These are phyloP conservation scores for Pseudopyricularia javanii DNA, from an alignment of 2,329 filamentous ascomycete genomes.

Conservation along the genomic window DNA sequence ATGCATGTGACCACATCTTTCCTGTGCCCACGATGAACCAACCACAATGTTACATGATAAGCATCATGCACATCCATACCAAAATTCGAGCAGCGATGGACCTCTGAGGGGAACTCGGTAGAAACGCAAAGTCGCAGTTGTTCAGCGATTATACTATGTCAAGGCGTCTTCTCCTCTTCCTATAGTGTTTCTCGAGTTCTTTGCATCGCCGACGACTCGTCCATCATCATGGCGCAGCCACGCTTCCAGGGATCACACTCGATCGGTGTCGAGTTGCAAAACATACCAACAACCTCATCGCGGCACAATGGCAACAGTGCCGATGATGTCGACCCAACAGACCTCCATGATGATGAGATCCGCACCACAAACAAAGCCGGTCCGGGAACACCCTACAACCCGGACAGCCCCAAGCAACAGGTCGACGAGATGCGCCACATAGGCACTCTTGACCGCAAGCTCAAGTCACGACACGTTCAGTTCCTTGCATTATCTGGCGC, in stretches of 20 bases:
- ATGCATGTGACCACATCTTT: too few relatives aligned
- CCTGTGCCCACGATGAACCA: neutral
- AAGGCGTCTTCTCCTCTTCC: too few relatives aligned
- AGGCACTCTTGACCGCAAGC: slow-evolving; percentile 4
- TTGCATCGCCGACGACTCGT: neutral
- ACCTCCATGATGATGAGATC: neutral
- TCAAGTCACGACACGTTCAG: slow-evolving; percentile 32
- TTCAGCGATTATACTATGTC: too few relatives aligned
- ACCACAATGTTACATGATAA: neutral
- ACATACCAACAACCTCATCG: neutral
- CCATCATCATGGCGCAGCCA: neutral
- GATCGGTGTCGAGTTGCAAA: neutral
- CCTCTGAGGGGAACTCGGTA: neutral
- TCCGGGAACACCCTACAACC: neutral
- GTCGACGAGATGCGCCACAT: slow-evolving; percentile 5
- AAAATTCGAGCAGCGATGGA: neutral
- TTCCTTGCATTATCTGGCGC: slow-evolving; percentile 35
- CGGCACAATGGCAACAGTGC: neutral
- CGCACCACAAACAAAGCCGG: neutral
- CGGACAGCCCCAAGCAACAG: neutral
- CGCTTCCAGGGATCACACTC: neutral
- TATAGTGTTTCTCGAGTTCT: too few relatives aligned
- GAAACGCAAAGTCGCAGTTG: neutral
- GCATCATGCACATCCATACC: neutral
- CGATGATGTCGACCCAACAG: neutral